Percentiles rank a stretch among this genome's conserved stretches.
Conservation (phyloP, 2,329 filamentous ascomycete species). For the Xylariaceae sp. region DNA sequence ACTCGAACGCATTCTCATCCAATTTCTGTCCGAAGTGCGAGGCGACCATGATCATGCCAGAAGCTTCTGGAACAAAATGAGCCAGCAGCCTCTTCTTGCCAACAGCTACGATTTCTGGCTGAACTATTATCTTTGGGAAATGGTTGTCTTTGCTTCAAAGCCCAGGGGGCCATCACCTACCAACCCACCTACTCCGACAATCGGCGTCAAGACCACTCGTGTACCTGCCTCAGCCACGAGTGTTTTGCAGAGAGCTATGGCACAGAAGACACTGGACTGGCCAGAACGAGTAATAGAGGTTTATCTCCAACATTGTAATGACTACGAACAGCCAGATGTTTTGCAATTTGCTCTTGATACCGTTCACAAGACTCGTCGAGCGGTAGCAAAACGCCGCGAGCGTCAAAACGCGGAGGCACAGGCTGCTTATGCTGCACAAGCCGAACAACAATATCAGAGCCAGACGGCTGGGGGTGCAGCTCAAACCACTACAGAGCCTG, state of each 20-base stretch:
- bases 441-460: conserved; percentile 31
- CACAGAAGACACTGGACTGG: conserved; percentile 63
- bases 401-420: conserved; percentile 60
- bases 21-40: conserved; percentile 83
- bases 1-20: conserved; percentile 86
- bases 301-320: conserved; percentile 77
- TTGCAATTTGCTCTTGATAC: conserved; percentile 71
- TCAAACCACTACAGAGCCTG: conserved; percentile 25
- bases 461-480: conserved; percentile 28
- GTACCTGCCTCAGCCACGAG: conserved; percentile 71
- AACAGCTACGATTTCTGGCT: conserved; percentile 93
- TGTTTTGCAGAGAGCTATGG: conserved; percentile 69
- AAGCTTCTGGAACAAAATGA: conserved; percentile 69
- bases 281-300: conserved; percentile 73
- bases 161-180: conserved; percentile 52
- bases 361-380: conserved; percentile 64
- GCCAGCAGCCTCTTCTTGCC: conserved; percentile 58
- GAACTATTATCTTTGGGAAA: conserved; percentile 87
- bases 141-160: conserved; percentile 57
- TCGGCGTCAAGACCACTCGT: conserved; percentile 45
- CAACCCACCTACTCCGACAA: conserved; percentile 35
- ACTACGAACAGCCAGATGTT: conserved; percentile 76
- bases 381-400: conserved; percentile 59
- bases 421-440: conserved; percentile 43
- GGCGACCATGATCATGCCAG: conserved; percentile 73